Evolutionary conservation across 2,329 filamentous ascomycete species (phyloP).

Genomic region (Aspergillus fumigatiaffinis): DNA sequence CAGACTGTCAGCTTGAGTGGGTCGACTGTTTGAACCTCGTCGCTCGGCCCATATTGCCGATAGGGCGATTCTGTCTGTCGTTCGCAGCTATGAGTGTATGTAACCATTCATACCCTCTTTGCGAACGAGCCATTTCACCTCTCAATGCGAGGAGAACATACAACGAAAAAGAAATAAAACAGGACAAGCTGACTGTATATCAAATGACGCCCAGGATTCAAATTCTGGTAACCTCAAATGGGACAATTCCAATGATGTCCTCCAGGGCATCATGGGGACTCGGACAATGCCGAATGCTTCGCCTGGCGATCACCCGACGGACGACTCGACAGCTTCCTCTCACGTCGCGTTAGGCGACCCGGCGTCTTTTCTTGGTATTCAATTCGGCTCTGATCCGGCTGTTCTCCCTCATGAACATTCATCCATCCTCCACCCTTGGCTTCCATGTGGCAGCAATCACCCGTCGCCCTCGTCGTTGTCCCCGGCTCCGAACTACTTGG

Average conservation of each 20-base stretch:
- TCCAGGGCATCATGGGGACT: constrained; percentile 30
- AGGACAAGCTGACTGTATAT: not conserved
- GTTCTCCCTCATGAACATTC: constrained; percentile 16
- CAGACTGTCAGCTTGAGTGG: not conserved
- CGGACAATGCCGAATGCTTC: constrained; percentile 10
- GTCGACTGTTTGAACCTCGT: not conserved
- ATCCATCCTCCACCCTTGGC: constrained; percentile 20
- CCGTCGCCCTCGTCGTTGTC: constrained; percentile 15
- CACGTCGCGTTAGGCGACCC: constrained; percentile 18
- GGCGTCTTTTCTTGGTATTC: constrained; percentile 24
- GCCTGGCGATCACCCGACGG: constrained; percentile 9
- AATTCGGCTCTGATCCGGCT: constrained; percentile 20
- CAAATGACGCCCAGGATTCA: constrained; percentile 7
- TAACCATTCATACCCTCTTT: not conserved
- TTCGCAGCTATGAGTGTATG: constrained; percentile 16
- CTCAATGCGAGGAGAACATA: not conserved
- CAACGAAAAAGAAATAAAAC: not conserved
- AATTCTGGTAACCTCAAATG: constrained; percentile 14
- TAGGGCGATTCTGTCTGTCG: not conserved
- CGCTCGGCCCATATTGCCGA: not conserved
- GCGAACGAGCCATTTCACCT: not conserved
- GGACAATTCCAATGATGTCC: constrained; percentile 24
- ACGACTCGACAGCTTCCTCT: constrained; percentile 8
- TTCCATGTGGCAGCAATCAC: constrained; percentile 6
- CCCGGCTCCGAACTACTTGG: constrained; percentile 14